These are phyloP conservation scores for Aristolochia contorta DNA, from an alignment of 164 flowering plant species.

Conservation along the genomic window DNA sequence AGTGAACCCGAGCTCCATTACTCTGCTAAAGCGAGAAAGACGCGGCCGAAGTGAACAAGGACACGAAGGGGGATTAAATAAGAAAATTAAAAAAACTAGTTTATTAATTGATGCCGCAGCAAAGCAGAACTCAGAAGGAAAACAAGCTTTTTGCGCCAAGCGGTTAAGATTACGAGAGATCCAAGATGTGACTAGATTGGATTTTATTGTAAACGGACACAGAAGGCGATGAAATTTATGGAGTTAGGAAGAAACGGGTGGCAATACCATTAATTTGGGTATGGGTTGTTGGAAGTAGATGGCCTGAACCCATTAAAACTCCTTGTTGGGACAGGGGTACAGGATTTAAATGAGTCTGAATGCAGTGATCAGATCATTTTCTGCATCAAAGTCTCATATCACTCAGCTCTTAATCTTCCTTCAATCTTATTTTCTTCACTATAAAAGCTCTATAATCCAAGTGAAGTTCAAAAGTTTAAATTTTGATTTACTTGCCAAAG, in stretches of 20 bases:
- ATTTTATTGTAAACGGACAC: background rate
- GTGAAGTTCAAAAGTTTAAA: no score
- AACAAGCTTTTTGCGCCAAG: background rate
- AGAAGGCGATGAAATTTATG: background rate
- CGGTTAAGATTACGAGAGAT: background rate
- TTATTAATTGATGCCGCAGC: background rate
- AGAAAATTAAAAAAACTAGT: background rate
- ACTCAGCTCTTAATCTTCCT: no score
- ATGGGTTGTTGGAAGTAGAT: background rate
- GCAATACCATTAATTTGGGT: background rate
- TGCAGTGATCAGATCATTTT: no score
- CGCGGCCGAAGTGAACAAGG: background rate
- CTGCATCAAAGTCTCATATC: no score
- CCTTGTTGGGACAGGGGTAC: background rate
- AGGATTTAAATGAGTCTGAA: background rate
- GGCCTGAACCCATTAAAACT: background rate
- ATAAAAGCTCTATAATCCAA: no score
- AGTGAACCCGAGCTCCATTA: slow-evolving; percentile 10
- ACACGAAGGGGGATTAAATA: background rate
- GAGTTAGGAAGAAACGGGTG: background rate
- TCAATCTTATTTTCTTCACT: no score
- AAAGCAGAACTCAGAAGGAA: background rate
- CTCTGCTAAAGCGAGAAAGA: background rate
- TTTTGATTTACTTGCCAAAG: no score
- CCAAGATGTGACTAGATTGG: background rate